These are phyloP conservation scores for Prunus mume DNA, from an alignment of 306 rosid species.

Conservation along the genomic window DNA sequence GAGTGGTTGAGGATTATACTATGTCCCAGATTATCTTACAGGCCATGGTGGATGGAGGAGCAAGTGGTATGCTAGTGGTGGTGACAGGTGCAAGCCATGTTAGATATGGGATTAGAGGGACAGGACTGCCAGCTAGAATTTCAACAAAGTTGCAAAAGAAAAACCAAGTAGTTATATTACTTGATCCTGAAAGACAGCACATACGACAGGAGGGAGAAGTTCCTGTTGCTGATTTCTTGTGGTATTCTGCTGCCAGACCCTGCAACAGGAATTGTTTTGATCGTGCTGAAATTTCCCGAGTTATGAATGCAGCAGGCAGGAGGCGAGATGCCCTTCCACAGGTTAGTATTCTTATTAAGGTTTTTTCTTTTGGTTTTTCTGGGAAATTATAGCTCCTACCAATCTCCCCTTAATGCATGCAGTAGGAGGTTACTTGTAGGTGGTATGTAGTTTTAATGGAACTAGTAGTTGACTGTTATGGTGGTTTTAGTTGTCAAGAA, in stretches of 20 bases:
- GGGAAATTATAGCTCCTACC: neutral
- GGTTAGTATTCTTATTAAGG: slow-evolving; percentile 39
- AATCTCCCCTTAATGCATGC: neutral
- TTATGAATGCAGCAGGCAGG: slow-evolving; percentile 96
- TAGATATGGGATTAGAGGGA: slow-evolving; percentile 79
- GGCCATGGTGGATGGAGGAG: slow-evolving; percentile 67
- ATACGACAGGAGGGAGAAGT: slow-evolving; percentile 93
- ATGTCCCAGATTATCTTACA: slow-evolving; percentile 73
- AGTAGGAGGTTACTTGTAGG: neutral
- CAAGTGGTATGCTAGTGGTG: slow-evolving; percentile 68
- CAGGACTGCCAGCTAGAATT: slow-evolving; percentile 92
- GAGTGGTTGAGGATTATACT: slow-evolving; percentile 82
- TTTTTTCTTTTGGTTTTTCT: neutral
- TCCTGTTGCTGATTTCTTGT: slow-evolving; percentile 89
- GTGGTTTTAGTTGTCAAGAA: neutral
- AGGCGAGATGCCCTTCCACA: slow-evolving; percentile 95
- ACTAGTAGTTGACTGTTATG: neutral
- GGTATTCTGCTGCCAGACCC: slow-evolving; percentile 97
- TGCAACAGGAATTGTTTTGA: slow-evolving; percentile 92
- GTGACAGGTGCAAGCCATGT: slow-evolving; percentile 94
- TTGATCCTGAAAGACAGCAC: slow-evolving; percentile 91
- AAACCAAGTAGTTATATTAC: slow-evolving; percentile 83
- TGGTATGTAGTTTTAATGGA: neutral
- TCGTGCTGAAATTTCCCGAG: slow-evolving; percentile 96
- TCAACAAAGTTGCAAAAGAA: slow-evolving; percentile 78